Base-by-base conservation (phyloP, 768 basidiomycete genomes). In the Amanita subjunquillea region DNA sequence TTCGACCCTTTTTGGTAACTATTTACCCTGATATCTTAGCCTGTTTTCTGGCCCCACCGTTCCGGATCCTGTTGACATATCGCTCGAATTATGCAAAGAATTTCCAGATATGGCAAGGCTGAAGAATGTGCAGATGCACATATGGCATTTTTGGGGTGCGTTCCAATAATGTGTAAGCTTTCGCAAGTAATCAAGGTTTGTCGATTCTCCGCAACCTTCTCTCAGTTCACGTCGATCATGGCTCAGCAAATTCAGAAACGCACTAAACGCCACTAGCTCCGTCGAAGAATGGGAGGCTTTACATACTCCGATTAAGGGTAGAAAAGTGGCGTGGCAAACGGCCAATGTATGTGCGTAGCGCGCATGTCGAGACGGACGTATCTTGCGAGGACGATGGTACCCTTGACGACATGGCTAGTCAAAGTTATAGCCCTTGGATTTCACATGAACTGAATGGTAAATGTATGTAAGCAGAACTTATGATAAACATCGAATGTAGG, bases 61-160 rank as follows among this genome's bases (percentile, higher is more conserved):
- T n/a, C 79, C 80, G 23, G 81, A 85, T 63, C 83, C 88, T 13
- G 75, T 85, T 12, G 67, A 72, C 38, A 78, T 87, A 42, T 79
- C 83, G 3, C 65, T 83, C 37, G 85, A 87, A 61, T 61, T 84
- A 17, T 88, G 85, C 63, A 67, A 67, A 54, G 58, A 64, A 30
- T 78, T 80, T 59, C 74, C 75, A 8, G 76, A 59, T 22, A 76
- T 76, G 6, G 76, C 75, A 13, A 63, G 76, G 3, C 56, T 84
- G 12, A 54, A 73, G 51, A 74, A 72, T 9, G 65, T 83, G 2
- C 79, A 79, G 64, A 74, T 78, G 3, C 87, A 90, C 60, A 69
- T 90, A 53, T 72, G 78, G 43, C 80, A 83, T 64, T 79, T 88
- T 51, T 63, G 88, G 50, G 79, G 79, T 17, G 17, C 17, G 60